Base-by-base conservation (phyloP, 768 basidiomycete species). In the Lentinula aciculospora region DNA sequence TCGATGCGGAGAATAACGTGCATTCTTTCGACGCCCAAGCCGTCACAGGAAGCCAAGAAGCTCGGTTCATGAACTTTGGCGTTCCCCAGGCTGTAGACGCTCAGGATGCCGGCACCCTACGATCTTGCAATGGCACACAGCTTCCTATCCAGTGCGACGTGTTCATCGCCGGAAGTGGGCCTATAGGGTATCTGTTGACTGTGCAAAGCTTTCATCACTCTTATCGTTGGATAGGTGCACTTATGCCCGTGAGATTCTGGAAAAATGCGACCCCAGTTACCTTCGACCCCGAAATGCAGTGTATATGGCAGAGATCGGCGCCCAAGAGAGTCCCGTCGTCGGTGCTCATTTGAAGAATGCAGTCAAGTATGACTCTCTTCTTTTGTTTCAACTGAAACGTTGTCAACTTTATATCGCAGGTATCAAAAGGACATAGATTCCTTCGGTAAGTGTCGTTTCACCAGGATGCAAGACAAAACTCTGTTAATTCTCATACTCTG, bases 391-490 rank as follows among this genome's bases (percentile, higher is more conserved):
- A 1, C 37, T 3, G n/a, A 34, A 13, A 34, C 32, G 32, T n/a
- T n/a, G n/a, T n/a, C n/a, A n/a, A n/a, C n/a, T n/a, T n/a, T n/a
- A n/a, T n/a, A 39, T 39, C 21, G 9, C 42, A 44, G 42, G 21
- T 44, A 49, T 49, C 48, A 49, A 34, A 49, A 49, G 17, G 48
- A 49, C 48, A 49, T 49, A 13, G 48, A 49, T 3, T 17, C 48
- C 10, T 49, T 49, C 25, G 48, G 46, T 47, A 2, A 25, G 46
- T 15, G 13, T 19, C 46, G n/a, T n/a, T 47, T 25, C 46, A 5
- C 4, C 46, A 3, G 21, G 19, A 39, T n/a, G n/a, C n/a, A n/a
- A n/a, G 44, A 47, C 23, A n/a, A 47, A 29, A n/a, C 17, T 9
- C 9, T 9, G n/a, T 27, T 15, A 19, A 29, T n/a, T n/a, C 37